These are phyloP conservation scores for Chytriomyces confervae DNA, from an alignment of 192 early-diverging fungal species.

Conservation along the genomic window DNA sequence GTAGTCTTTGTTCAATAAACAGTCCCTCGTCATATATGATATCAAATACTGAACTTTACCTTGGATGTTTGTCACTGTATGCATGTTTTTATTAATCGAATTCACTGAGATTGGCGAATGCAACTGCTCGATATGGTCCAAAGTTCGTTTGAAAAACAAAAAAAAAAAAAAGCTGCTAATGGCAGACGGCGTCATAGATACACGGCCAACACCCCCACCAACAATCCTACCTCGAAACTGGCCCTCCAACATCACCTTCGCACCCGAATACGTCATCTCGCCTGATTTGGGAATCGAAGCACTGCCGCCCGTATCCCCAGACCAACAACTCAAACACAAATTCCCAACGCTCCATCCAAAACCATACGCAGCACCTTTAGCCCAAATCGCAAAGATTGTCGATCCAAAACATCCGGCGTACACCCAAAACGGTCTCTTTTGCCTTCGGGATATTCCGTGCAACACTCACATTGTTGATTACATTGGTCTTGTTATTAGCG, in stretches of 20 bases:
- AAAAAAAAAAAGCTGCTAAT: too few relatives aligned
- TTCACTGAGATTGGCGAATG: too few relatives aligned
- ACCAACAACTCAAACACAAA: neutral
- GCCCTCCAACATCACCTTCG: constrained; percentile 5
- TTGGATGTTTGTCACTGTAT: too few relatives aligned
- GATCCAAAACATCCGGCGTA: constrained; percentile 34
- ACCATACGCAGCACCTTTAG: constrained; percentile 23
- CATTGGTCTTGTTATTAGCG: constrained; percentile 22
- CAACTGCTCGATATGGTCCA: too few relatives aligned
- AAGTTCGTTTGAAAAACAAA: too few relatives aligned
- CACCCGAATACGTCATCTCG: constrained; percentile 2
- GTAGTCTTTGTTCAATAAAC: too few relatives aligned
- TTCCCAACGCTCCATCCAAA: constrained; percentile 1
- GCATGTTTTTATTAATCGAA: too few relatives aligned
- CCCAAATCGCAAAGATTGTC: constrained; percentile 13
- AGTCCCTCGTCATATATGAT: too few relatives aligned
- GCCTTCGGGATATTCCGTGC: neutral
- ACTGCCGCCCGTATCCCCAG: constrained; percentile 7
- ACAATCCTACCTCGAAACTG: neutral
- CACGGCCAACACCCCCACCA: neutral
- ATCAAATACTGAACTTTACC: too few relatives aligned
- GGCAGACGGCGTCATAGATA: neutral
- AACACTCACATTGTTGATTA: constrained; percentile 34
- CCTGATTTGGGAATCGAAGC: neutral
- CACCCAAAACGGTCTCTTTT: constrained; percentile 29